These are phyloP conservation scores for Amoebophrya sp. DNA, from an alignment of 169 alveolate species.

Conservation along the genomic window DNA sequence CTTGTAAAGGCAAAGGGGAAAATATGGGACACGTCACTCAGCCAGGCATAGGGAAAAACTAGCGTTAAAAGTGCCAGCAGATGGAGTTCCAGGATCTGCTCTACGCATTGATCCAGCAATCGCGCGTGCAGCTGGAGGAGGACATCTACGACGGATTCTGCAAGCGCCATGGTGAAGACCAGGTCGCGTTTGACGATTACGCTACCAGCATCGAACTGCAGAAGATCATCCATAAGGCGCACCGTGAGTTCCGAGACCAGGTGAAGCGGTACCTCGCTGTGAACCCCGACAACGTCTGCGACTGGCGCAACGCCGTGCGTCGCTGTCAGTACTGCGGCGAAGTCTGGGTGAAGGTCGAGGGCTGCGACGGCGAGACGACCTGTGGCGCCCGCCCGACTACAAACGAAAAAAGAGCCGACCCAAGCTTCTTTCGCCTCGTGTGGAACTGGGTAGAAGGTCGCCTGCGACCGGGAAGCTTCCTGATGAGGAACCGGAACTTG, in stretches of 20 bases:
- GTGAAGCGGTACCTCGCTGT: constrained; percentile 30
- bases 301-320: constrained; percentile 43
- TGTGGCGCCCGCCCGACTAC: constrained; percentile 37
- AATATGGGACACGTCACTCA: too few relatives aligned
- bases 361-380: constrained; percentile 33
- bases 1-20: too few relatives aligned
- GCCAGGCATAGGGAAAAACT: too few relatives aligned
- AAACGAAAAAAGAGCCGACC: not conserved
- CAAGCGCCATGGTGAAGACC: constrained; percentile 39
- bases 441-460: constrained; percentile 41
- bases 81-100: constrained; percentile 20
- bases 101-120: constrained; percentile 38
- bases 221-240: constrained; percentile 39
- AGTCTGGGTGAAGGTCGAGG: constrained; percentile 42
- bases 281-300: constrained; percentile 39
- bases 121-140: constrained; percentile 41
- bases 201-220: constrained; percentile 43
- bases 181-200: constrained; percentile 39
- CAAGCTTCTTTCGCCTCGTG: not conserved
- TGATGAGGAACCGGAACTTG: not conserved
- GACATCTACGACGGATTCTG: constrained; percentile 33
- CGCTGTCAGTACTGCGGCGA: constrained; percentile 42
- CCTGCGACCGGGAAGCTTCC: constrained; percentile 34
- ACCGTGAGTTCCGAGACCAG: constrained; percentile 36
- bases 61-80: not conserved